A percentile compares a stretch with the other conserved stretches of the same genome.
These are phyloP conservation scores for Poterioochromonas sp. DNA, from an alignment of 352 stramenopile species.

Conservation along the genomic window DNA sequence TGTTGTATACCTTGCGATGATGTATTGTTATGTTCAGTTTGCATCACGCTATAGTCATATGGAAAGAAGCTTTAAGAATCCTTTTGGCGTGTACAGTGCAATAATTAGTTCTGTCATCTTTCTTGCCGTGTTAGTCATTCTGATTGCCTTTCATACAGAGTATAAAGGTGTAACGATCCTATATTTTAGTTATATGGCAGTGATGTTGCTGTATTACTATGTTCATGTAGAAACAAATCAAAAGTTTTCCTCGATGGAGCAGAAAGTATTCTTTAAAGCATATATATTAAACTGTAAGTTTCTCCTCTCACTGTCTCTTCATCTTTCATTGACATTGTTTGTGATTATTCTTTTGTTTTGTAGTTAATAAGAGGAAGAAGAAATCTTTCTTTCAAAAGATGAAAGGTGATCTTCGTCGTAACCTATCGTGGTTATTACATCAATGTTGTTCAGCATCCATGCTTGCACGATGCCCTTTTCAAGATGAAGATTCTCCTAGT, in stretches of 20 bases:
- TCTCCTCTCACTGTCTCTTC: no score
- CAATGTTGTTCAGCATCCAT: no score
- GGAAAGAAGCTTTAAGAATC: not conserved
- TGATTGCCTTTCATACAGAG: not conserved
- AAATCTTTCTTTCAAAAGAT: no score
- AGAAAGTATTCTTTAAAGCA: slow-evolving; percentile 26
- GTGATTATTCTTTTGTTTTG: no score
- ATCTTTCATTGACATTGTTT: no score
- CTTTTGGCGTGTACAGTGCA: not conserved
- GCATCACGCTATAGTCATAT: not conserved
- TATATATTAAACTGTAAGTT: slow-evolving; percentile 30
- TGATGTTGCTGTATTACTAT: not conserved
- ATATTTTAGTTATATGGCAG: not conserved
- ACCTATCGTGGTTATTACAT: no score
- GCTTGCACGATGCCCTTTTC: no score
- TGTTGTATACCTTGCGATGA: slow-evolving; percentile 10
- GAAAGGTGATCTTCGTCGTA: no score
- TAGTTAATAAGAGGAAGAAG: no score
- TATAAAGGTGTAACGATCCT: not conserved
- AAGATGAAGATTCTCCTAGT: no score
- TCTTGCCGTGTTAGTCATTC: not conserved
- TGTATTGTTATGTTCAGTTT: not conserved
- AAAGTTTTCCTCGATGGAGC: slow-evolving; percentile 8
- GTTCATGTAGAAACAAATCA: not conserved
- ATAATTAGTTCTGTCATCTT: not conserved